phyloP scores from a whole-genome alignment of 345 rosid genomes.

The Ailanthus altissimus region DNA sequence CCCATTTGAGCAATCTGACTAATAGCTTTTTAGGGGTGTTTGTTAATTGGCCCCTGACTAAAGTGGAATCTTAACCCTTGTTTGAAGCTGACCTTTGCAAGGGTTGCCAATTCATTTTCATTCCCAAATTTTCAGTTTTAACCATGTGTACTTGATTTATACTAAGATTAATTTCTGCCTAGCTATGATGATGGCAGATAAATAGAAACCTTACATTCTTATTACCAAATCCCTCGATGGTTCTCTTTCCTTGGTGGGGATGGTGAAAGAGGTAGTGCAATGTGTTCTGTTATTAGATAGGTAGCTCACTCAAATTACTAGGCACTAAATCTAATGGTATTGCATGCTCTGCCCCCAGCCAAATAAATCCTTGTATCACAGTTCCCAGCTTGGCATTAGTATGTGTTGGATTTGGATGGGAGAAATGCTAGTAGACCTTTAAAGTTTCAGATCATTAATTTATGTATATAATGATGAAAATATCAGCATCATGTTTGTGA shows the following conservation, averaged over 20 bases:
- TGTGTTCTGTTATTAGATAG: neutral
- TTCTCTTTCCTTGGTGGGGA: neutral
- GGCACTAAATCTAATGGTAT: neutral
- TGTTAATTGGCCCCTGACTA: neutral
- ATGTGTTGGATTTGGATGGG: too few relatives aligned
- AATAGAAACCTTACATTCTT: neutral
- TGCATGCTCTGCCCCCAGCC: too few relatives aligned
- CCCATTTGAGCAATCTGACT: conserved; percentile 50
- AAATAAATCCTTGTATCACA: too few relatives aligned
- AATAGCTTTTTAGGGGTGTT: conserved; percentile 14
- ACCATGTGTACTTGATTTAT: conserved; percentile 1
- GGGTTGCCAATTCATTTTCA: neutral
- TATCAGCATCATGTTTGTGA: too few relatives aligned
- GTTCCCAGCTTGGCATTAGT: too few relatives aligned
- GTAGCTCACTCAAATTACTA: neutral
- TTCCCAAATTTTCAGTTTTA: neutral
- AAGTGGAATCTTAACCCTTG: neutral
- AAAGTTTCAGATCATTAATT: too few relatives aligned
- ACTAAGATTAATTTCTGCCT: conserved; percentile 4
- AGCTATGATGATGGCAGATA: neutral
- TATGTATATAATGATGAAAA: too few relatives aligned
- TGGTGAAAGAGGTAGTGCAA: neutral
- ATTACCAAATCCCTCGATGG: neutral
- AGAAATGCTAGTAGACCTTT: too few relatives aligned
- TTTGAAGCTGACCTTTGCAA: neutral